Percentiles rank a stretch among this genome's conserved stretches.
Evolutionary conservation across 2,329 filamentous ascomycete species (phyloP).

Genomic region (Mollisia scopiformis): DNA sequence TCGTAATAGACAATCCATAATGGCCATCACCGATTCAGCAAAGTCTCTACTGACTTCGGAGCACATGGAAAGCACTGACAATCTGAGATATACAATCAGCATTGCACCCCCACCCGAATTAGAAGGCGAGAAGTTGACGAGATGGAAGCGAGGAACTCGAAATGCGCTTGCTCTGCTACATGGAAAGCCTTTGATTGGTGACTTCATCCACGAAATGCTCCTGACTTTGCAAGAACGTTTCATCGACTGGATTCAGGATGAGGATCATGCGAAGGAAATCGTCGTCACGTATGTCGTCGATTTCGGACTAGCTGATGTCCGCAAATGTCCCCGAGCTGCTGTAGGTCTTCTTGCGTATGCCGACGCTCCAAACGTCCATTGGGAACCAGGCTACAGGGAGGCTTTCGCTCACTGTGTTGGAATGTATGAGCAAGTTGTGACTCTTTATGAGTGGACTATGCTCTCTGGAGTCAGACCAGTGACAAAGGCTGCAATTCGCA

Average conservation of each 20-base stretch:
- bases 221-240: constrained; percentile 57
- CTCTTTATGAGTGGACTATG: too few relatives aligned
- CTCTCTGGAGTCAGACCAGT: too few relatives aligned
- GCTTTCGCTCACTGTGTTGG: constrained; percentile 69
- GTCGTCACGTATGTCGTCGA: constrained; percentile 63
- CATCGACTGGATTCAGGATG: not conserved
- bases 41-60: too few relatives aligned
- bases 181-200: constrained; percentile 45
- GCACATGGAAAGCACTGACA: too few relatives aligned
- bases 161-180: constrained; percentile 45
- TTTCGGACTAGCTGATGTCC: constrained; percentile 65
- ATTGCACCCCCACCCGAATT: constrained; percentile 59
- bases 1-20: not conserved
- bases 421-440: constrained; percentile 57
- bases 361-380: constrained; percentile 60
- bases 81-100: constrained; percentile 58
- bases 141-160: constrained; percentile 67
- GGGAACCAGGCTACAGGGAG: constrained; percentile 70
- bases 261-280: constrained; percentile 40
- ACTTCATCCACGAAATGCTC: constrained; percentile 65
- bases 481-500: too few relatives aligned
- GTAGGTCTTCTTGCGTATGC: constrained; percentile 67
- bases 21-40: too few relatives aligned
- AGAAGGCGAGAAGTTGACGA: constrained; percentile 50
- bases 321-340: constrained; percentile 61